phyloP scores from a whole-genome alignment of 345 rosid genomes.

The Gossypium anomalum region DNA sequence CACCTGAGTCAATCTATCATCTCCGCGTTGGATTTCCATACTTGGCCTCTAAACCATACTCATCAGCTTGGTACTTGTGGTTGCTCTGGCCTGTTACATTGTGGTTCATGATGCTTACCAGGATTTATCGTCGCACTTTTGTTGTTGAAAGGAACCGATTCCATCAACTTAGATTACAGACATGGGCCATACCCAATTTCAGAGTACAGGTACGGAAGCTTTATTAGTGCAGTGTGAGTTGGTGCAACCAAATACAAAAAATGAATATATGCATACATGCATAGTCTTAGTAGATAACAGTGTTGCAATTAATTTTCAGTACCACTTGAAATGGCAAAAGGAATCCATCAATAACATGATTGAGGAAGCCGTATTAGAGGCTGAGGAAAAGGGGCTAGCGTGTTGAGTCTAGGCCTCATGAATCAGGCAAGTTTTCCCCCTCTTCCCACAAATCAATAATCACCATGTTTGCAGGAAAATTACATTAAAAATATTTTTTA shows the following conservation, averaged over 20 bases:
- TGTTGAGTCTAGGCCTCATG: conserved; percentile 18
- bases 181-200: conserved; percentile 73
- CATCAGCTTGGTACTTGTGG: neutral
- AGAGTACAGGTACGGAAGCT: conserved; percentile 41
- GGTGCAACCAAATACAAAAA: neutral
- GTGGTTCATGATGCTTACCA: conserved; percentile 26
- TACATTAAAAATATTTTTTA: neutral
- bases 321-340: conserved; percentile 30
- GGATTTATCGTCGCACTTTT: conserved; percentile 36
- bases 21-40: neutral
- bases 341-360: conserved; percentile 20
- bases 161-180: conserved; percentile 43
- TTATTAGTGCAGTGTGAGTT: neutral
- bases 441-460: neutral
- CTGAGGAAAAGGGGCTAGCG: conserved; percentile 51
- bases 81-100: neutral
- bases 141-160: conserved; percentile 52
- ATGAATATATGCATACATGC: neutral
- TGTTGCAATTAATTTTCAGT: conserved; percentile 32
- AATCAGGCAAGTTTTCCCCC: conserved; percentile 44
- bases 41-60: neutral
- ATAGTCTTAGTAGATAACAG: neutral
- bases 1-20: conserved; percentile 5
- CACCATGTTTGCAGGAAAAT: neutral
- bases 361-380: conserved; percentile 54